phyloP scores from a whole-genome alignment of 306 rosid genomes.

The Crataegus laevigata region DNA sequence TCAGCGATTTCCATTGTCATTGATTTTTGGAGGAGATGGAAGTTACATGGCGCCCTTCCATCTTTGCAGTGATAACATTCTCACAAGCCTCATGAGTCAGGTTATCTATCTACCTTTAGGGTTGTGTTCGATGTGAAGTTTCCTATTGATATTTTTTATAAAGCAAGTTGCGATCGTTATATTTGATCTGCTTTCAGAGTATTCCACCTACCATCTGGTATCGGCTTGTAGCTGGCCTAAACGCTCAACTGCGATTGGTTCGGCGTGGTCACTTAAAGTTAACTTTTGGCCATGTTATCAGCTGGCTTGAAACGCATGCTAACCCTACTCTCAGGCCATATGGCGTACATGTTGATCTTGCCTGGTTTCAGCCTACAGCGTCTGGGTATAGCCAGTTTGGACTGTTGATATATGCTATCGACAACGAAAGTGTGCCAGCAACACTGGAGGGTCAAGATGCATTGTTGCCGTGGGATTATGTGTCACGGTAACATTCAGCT shows the following conservation, averaged over 20 bases:
- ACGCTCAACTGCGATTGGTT: slow-evolving; percentile 82
- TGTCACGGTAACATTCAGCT: slow-evolving; percentile 44
- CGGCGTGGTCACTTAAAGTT: slow-evolving; percentile 60
- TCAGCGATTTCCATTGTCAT: slow-evolving; percentile 78
- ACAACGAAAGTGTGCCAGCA: slow-evolving; percentile 32
- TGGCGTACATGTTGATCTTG: slow-evolving; percentile 68
- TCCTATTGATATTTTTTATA: slow-evolving; percentile 2
- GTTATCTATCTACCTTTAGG: slow-evolving; percentile 30
- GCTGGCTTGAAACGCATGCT: slow-evolving; percentile 74
- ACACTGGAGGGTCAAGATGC: slow-evolving; percentile 37
- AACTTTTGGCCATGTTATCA: slow-evolving; percentile 54
- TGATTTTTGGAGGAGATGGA: slow-evolving; percentile 94
- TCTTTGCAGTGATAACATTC: slow-evolving; percentile 72
- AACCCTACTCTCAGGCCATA: slow-evolving; percentile 46
- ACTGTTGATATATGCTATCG: slow-evolving; percentile 44
- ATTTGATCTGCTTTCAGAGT: slow-evolving; percentile 36
- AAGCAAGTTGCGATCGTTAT: slow-evolving; percentile 12
- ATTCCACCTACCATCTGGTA: slow-evolving; percentile 93
- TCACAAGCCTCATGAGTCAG: slow-evolving; percentile 89
- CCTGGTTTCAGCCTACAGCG: slow-evolving; percentile 90
- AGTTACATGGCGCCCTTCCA: slow-evolving; percentile 87
- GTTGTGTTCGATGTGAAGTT: slow-evolving; percentile 11
- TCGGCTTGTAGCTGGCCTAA: slow-evolving; percentile 92
- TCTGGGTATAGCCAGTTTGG: slow-evolving; percentile 88
- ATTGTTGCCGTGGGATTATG: slow-evolving; percentile 35